Evolutionary conservation across 805 yeast genomes (phyloP).

Genomic region (Yamadazyma paraphyllophila): DNA sequence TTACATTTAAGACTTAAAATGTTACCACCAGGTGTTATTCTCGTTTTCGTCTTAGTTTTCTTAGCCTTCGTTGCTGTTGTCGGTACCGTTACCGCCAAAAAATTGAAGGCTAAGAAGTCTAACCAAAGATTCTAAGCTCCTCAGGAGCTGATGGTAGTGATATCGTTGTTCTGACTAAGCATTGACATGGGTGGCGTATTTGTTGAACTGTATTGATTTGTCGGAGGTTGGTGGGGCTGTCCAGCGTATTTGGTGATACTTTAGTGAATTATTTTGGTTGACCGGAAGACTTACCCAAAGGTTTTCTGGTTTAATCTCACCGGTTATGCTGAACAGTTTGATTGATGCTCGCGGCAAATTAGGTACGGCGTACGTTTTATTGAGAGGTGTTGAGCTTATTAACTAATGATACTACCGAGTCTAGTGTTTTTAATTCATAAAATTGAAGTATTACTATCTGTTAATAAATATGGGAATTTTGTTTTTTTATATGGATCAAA

Average conservation of each 20-base stretch:
- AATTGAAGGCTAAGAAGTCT: conserved; percentile 42
- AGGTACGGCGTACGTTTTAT: no score
- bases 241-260: background rate
- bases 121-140: conserved; percentile 39
- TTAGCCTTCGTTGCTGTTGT: conserved; percentile 41
- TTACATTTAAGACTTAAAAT: conserved; percentile 27
- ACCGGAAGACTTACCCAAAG: background rate
- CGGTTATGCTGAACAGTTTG: background rate
- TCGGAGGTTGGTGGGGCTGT: no score
- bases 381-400: background rate
- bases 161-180: background rate
- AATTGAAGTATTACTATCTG: conserved; percentile 7
- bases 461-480: conserved; percentile 7
- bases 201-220: no score
- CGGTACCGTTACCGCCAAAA: conserved; percentile 39
- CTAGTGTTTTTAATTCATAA: conserved; percentile 1
- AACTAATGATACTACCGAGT: background rate
- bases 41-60: conserved; percentile 59
- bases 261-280: conserved; percentile 3
- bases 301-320: background rate
- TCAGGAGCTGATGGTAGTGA: background rate
- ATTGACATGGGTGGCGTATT: no score
- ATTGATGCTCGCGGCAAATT: no score
- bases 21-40: conserved; percentile 75
- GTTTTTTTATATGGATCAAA: conserved; percentile 6